Conservation (phyloP, 2,329 filamentous ascomycete species). For the Hyphodiscus sp. region DNA sequence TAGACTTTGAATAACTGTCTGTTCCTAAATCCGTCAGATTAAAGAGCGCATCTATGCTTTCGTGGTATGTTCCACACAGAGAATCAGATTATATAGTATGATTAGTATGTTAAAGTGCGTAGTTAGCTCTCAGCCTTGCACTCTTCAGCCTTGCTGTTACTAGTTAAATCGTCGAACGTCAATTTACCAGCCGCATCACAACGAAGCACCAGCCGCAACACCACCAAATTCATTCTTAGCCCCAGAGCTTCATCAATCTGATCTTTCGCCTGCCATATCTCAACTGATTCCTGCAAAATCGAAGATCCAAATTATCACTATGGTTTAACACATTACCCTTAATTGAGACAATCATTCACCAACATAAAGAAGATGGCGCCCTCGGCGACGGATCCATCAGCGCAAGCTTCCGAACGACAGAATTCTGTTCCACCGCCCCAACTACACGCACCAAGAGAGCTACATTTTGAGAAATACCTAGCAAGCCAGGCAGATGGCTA, state of each 20-base stretch:
- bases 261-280: neutral
- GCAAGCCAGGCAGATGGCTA: slow-evolving; percentile 60
- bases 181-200: no score
- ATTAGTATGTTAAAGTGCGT: no score
- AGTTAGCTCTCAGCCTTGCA: no score
- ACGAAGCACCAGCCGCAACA: no score
- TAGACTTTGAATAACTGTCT: no score
- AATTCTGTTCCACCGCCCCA: slow-evolving; percentile 45
- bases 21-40: no score
- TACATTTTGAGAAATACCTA: slow-evolving; percentile 50
- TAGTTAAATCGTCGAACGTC: no score
- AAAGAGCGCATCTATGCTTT: no score
- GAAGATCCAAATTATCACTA: neutral
- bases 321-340: neutral
- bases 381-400: slow-evolving; percentile 23
- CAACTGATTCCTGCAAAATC: neutral
- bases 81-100: no score
- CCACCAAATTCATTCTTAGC: no score
- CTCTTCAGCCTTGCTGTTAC: no score
- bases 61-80: no score
- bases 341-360: neutral
- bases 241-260: neutral
- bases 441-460: slow-evolving; percentile 56
- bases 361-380: slow-evolving; percentile 25
- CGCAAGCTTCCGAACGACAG: slow-evolving; percentile 35